Evolutionary conservation across 768 basidiomycete species (phyloP).

Genomic region (Boletus eberwhitei): DNA sequence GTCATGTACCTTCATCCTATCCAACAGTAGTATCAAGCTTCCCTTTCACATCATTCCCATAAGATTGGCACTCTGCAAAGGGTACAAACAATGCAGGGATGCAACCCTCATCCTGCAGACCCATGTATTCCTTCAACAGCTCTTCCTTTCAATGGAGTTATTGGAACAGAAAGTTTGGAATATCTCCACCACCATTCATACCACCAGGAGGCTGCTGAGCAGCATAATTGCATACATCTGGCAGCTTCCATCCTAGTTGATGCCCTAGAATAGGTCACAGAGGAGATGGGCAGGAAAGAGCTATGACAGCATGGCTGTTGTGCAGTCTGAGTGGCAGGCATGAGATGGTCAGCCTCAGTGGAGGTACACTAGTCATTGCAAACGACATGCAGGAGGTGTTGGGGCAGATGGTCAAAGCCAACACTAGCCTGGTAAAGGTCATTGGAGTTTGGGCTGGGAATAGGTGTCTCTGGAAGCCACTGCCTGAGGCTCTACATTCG

Average conservation of each 20-base stretch:
- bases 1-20: constrained; percentile 69
- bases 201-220: constrained; percentile 43
- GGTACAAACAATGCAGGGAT: neutral
- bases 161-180: constrained; percentile 57
- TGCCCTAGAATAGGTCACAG: neutral
- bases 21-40: constrained; percentile 92
- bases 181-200: constrained; percentile 34
- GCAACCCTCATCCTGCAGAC: constrained; percentile 24
- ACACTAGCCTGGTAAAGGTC: too few relatives aligned
- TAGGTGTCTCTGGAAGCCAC: too few relatives aligned
- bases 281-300: neutral
- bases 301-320: constrained; percentile 15
- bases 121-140: constrained; percentile 75
- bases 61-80: constrained; percentile 67
- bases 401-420: neutral
- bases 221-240: constrained; percentile 40
- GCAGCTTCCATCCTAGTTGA: neutral
- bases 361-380: neutral
- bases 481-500: too few relatives aligned
- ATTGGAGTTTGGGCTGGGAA: too few relatives aligned
- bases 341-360: constrained; percentile 8
- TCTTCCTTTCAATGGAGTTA: constrained; percentile 76
- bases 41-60: constrained; percentile 81
- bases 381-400: constrained; percentile 8
- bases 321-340: constrained; percentile 18